Conservation (phyloP, 768 basidiomycete genomes). For the Lyophyllum decastes region DNA sequence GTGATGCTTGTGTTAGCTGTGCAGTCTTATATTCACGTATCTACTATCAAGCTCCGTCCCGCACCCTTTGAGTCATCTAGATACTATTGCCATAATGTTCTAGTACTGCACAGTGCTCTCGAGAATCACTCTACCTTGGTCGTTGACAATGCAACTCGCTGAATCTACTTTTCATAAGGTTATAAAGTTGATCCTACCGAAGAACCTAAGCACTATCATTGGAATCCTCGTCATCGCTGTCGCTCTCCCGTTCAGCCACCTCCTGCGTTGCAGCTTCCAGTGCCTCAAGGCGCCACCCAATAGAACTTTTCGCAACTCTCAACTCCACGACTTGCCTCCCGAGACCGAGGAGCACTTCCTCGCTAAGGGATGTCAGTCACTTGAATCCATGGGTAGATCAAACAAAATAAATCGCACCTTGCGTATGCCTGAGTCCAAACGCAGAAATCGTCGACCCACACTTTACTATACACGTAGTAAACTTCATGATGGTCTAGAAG, state of each 20-base stretch:
- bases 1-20: neutral
- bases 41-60: neutral
- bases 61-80: neutral
- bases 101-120: too few species aligned
- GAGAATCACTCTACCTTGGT: too few species aligned
- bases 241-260: conserved; percentile 39
- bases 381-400: neutral
- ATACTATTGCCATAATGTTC: neutral
- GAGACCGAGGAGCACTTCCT: conserved; percentile 51
- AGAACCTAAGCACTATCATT: conserved; percentile 6
- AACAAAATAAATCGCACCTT: conserved; percentile 47
- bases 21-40: neutral
- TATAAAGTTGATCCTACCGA: neutral
- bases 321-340: conserved; percentile 40
- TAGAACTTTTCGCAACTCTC: conserved; percentile 48
- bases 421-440: conserved; percentile 75
- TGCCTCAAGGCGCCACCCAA: conserved; percentile 73
- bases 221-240: conserved; percentile 62
- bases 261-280: conserved; percentile 59
- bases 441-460: conserved; percentile 86
- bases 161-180: neutral
- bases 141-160: too few species aligned
- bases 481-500: conserved; percentile 82
- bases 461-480: conserved; percentile 86
- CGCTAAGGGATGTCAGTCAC: conserved; percentile 40